A percentile compares a stretch with the other conserved stretches of the same genome.
Conservation (phyloP, 2,329 filamentous ascomycete genomes). For the Colletotrichum tamarilloi region DNA sequence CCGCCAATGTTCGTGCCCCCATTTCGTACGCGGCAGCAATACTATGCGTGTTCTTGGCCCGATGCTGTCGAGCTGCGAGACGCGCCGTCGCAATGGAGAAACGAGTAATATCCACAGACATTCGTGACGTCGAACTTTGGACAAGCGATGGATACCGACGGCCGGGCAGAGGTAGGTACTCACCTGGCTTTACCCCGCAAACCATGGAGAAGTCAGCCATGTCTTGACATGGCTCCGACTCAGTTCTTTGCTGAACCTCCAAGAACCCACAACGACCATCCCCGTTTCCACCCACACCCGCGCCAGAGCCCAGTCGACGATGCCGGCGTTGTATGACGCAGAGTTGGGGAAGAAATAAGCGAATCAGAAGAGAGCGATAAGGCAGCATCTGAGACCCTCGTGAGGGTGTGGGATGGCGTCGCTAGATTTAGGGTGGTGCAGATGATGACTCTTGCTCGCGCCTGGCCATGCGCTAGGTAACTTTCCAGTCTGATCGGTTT, state of each 20-base stretch:
- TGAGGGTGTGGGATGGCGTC: constrained; percentile 23
- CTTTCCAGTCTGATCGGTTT: not conserved
- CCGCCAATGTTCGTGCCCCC: not conserved
- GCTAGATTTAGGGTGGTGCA: constrained; percentile 28
- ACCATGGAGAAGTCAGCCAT: not conserved
- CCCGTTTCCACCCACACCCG: constrained; percentile 24
- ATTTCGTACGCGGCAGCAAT: not conserved
- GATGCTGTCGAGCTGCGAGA: not conserved
- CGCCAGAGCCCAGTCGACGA: constrained; percentile 23
- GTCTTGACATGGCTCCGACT: constrained; percentile 24
- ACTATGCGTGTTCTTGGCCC: not conserved
- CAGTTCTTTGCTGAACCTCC: not conserved
- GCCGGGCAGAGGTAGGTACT: not conserved
- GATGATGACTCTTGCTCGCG: constrained; percentile 21
- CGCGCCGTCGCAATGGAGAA: not conserved
- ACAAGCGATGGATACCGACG: constrained; percentile 2
- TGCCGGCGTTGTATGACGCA: constrained; percentile 31
- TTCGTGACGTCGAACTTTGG: not conserved
- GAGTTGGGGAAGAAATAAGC: constrained; percentile 5
- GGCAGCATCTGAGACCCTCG: constrained; percentile 20
- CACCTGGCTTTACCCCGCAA: constrained; percentile 29
- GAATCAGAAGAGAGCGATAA: constrained; percentile 32
- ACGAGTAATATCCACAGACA: not conserved
- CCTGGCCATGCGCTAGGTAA: not conserved
- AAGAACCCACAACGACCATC: constrained; percentile 17